Percentiles rank a stretch among this genome's conserved stretches.
phyloP scores from a whole-genome alignment of 2,329 filamentous ascomycete species.

The Paecilomyces sp. region DNA sequence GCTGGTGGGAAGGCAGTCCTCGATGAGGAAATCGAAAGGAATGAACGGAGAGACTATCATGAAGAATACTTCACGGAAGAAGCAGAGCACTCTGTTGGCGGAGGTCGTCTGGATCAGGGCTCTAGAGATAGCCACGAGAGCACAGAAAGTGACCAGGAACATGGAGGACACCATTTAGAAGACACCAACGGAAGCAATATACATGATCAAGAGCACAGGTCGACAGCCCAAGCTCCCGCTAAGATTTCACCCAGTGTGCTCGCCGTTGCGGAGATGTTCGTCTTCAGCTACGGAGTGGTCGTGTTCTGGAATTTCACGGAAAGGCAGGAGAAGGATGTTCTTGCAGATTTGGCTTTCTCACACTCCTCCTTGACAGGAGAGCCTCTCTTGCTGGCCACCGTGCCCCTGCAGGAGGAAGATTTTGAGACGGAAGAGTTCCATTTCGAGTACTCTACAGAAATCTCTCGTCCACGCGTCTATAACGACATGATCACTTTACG shows the following conservation, averaged over 20 bases:
- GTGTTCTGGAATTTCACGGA: conserved; percentile 99
- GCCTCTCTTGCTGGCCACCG: conserved; percentile 60
- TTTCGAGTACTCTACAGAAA: conserved; percentile 87
- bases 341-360: conserved; percentile 90
- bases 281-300: conserved; percentile 94
- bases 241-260: conserved; percentile 64
- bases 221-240: conserved; percentile 39
- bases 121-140: neutral
- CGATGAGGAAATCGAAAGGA: conserved; percentile 93
- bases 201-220: conserved; percentile 20
- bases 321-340: conserved; percentile 89
- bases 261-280: conserved; percentile 87
- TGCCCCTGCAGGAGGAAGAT: conserved; percentile 77
- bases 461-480: conserved; percentile 83
- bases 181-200: conserved; percentile 6
- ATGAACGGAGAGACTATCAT: conserved; percentile 79
- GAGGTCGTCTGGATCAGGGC: conserved; percentile 7
- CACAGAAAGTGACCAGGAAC: conserved; percentile 3
- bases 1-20: conserved; percentile 88
- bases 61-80: conserved; percentile 78
- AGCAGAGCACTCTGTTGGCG: conserved; percentile 40
- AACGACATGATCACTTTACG: conserved; percentile 99
- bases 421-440: conserved; percentile 98
- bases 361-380: conserved; percentile 29
- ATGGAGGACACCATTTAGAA: conserved; percentile 5